phyloP scores from a whole-genome alignment of 23 red algal genomes.

The Chondrus crispus region DNA sequence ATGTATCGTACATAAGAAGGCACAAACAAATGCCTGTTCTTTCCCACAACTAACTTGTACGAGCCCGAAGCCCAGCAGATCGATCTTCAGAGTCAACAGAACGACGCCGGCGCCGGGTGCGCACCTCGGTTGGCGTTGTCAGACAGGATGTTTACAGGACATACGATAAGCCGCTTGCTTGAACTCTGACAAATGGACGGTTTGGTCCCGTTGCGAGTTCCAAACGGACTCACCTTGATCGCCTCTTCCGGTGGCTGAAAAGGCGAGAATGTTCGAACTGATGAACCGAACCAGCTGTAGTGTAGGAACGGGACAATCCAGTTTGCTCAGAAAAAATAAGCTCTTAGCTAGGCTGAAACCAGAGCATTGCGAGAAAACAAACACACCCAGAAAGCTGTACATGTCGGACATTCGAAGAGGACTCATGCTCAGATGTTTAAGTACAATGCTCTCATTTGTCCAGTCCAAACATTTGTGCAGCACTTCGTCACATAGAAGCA shows the following conservation, averaged over 20 bases:
- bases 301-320: not conserved
- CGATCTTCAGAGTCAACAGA: not conserved
- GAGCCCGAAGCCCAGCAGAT: not conserved
- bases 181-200: not conserved
- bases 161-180: not conserved
- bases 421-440: not conserved
- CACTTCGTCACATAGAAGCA: not conserved
- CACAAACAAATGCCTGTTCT: not conserved
- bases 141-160: not conserved
- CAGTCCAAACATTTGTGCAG: not conserved
- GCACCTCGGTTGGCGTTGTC: not conserved
- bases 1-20: not conserved
- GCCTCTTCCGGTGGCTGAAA: not conserved
- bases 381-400: not conserved
- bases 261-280: not conserved
- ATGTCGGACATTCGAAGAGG: not conserved
- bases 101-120: not conserved
- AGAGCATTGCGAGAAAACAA: conserved; percentile 3
- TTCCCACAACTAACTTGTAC: not conserved
- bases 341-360: not conserved
- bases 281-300: conserved; percentile 10
- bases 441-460: not conserved
- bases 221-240: not conserved
- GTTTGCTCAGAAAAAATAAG: not conserved
- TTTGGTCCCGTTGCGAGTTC: not conserved